Evolutionary conservation across 1,284 basidiomycete genomes (phyloP).

Genomic region (Austropuccinia psidii): DNA sequence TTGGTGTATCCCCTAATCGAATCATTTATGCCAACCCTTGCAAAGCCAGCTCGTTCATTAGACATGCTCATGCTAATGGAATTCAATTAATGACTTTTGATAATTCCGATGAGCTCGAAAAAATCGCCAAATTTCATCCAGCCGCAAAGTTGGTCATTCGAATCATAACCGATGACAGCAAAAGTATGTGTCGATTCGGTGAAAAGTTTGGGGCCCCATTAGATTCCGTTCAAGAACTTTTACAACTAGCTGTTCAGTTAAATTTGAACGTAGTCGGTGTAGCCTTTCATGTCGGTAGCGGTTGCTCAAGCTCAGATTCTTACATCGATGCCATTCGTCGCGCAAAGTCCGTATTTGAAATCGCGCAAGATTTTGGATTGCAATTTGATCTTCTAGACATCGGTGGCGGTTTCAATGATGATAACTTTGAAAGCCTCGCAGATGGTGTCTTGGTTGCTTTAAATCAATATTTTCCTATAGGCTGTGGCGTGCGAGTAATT

Average conservation of each 20-base stretch:
- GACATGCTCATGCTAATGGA: slow-evolving; percentile 66
- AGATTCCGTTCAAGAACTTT: slow-evolving; percentile 66
- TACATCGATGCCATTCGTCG: slow-evolving; percentile 84
- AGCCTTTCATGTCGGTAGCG: slow-evolving; percentile 96
- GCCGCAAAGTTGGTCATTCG: slow-evolving; percentile 79
- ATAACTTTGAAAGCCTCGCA: slow-evolving; percentile 75
- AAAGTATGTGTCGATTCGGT: slow-evolving; percentile 83
- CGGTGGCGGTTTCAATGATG: slow-evolving; percentile 91
- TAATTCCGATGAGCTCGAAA: slow-evolving; percentile 95
- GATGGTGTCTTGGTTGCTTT: slow-evolving; percentile 65
- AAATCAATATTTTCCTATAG: slow-evolving; percentile 73
- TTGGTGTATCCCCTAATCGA: slow-evolving; percentile 55
- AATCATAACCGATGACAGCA: slow-evolving; percentile 94
- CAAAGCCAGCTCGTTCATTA: slow-evolving; percentile 90
- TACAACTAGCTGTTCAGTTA: slow-evolving; percentile 71
- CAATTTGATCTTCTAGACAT: slow-evolving; percentile 71
- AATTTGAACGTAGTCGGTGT: slow-evolving; percentile 83
- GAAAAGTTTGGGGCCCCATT: slow-evolving; percentile 96
- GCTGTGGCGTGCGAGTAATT: slow-evolving; percentile 70
- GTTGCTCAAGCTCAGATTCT: slow-evolving; percentile 83
- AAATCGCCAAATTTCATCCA: slow-evolving; percentile 76
- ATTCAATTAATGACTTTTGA: slow-evolving; percentile 97
- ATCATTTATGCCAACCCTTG: slow-evolving; percentile 99
- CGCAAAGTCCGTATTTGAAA: slow-evolving; percentile 75
- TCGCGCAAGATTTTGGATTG: slow-evolving; percentile 75